A percentile compares a stretch with the other conserved stretches of the same genome.
Conservation (phyloP, 2,329 filamentous ascomycete species). For the Sarocladium oryzae region DNA sequence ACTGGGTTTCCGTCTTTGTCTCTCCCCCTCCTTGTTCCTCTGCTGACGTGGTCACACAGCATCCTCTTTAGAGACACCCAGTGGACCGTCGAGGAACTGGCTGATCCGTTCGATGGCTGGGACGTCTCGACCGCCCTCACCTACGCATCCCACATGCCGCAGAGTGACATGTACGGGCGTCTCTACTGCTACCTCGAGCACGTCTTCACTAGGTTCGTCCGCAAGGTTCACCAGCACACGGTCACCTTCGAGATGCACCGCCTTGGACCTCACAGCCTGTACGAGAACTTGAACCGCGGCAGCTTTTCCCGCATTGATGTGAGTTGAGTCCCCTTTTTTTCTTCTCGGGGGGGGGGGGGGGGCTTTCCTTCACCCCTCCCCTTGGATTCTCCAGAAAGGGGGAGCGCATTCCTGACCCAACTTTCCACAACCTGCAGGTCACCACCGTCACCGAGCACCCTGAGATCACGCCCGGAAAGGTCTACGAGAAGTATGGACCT, state of each 20-base stretch:
- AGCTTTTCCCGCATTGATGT: slow-evolving; percentile 6
- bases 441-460: background rate
- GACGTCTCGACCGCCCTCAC: background rate
- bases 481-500: background rate
- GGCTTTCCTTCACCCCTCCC: too few species aligned
- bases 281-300: background rate
- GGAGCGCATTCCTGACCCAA: too few species aligned
- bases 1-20: too few species aligned
- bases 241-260: background rate
- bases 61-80: background rate
- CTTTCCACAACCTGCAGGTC: background rate
- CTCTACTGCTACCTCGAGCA: background rate
- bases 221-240: background rate
- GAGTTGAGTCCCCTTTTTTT: background rate
- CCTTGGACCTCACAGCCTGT: background rate
- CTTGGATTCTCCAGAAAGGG: too few species aligned
- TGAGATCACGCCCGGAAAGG: background rate
- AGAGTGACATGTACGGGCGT: background rate
- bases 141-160: background rate
- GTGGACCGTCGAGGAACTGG: slow-evolving; percentile 1
- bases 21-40: too few species aligned
- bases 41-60: too few species aligned
- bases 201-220: background rate
- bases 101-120: slow-evolving; percentile 6
- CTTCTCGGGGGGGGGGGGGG: too few species aligned